Percentiles rank a stretch among this genome's conserved stretches.
phyloP scores from a whole-genome alignment of 768 basidiomycete species.

The Lentinula boryana region DNA sequence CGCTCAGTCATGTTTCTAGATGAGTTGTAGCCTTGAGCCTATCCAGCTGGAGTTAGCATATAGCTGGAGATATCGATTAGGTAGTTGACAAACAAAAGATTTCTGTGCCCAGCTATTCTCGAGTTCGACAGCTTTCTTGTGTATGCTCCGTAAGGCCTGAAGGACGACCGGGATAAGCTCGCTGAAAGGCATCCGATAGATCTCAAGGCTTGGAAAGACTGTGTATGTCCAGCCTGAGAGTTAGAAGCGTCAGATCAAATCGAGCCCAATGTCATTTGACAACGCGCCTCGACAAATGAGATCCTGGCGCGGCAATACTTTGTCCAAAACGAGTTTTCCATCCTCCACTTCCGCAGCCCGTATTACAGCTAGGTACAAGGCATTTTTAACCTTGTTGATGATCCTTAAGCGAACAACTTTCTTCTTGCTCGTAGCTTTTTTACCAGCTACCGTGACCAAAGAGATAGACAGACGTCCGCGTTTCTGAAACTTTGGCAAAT shows the following conservation, averaged over 20 bases:
- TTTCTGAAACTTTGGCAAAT: not conserved
- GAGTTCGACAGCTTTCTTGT: not conserved
- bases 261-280: not conserved
- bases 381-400: slow-evolving; percentile 3
- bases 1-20: not conserved
- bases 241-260: not conserved
- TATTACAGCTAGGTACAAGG: not conserved
- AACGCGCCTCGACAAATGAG: not conserved
- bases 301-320: not conserved
- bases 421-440: slow-evolving; percentile 7
- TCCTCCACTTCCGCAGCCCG: not conserved
- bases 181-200: slow-evolving; percentile 1
- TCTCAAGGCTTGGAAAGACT: not conserved
- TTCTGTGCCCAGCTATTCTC: slow-evolving; percentile 1
- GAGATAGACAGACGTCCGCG: slow-evolving; percentile 1
- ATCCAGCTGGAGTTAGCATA: not conserved
- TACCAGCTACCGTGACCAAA: not conserved
- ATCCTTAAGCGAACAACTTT: slow-evolving; percentile 4
- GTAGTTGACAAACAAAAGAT: not conserved
- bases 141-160: not conserved
- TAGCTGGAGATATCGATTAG: not conserved
- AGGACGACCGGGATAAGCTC: not conserved
- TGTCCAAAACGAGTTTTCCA: slow-evolving; percentile 1
- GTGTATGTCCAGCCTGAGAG: slow-evolving; percentile 4
- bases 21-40: not conserved